Evolutionary conservation across 345 rosid species (phyloP).

Genomic region (Lepidium didymum): DNA sequence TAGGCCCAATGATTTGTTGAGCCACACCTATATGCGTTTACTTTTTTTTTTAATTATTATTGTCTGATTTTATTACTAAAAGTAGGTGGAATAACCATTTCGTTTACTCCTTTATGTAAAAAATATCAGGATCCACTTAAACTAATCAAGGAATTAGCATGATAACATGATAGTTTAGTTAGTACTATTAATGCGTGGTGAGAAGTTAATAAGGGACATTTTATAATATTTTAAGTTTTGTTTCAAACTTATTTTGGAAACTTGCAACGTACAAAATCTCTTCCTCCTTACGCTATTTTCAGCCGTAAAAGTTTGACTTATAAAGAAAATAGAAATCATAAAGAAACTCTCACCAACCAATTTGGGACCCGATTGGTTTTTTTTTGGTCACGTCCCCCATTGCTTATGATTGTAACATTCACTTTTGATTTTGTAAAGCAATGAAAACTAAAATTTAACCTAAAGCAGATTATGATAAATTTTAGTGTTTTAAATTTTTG

Average conservation of each 20-base stretch:
- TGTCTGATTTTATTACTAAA: too few species aligned
- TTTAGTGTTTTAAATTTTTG: too few species aligned
- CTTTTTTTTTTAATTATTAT: too few species aligned
- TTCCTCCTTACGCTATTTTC: not conserved
- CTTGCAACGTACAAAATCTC: constrained; percentile 14
- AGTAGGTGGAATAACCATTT: too few species aligned
- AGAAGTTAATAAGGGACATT: not conserved
- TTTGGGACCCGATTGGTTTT: too few species aligned
- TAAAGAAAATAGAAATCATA: not conserved
- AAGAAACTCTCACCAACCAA: constrained; percentile 11
- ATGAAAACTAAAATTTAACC: too few species aligned
- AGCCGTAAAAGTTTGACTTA: not conserved
- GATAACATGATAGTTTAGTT: not conserved
- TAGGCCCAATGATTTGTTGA: too few species aligned
- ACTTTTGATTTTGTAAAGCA: too few species aligned
- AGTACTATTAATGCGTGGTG: not conserved
- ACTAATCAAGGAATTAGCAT: not conserved
- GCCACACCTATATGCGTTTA: too few species aligned
- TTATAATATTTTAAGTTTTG: not conserved
- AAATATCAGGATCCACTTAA: not conserved
- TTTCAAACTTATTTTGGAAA: not conserved
- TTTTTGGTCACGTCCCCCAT: too few species aligned
- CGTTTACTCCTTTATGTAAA: not conserved
- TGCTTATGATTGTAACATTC: too few species aligned
- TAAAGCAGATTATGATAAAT: too few species aligned